Conservation (phyloP, 768 basidiomycete genomes). For the Cyclocybe cylindracea region DNA sequence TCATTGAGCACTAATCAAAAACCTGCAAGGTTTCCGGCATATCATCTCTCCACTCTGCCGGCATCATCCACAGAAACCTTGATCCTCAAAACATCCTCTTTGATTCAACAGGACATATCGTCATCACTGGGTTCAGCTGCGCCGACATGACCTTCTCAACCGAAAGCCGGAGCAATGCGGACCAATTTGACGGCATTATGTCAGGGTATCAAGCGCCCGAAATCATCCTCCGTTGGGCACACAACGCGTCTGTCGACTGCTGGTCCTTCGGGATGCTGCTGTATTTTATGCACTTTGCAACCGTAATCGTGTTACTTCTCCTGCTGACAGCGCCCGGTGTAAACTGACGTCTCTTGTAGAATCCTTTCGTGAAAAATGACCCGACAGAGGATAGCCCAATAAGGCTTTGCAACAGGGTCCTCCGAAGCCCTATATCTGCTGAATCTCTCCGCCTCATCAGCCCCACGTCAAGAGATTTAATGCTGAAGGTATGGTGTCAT, state of each 20-base stretch:
- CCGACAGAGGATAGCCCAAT: constrained; percentile 19
- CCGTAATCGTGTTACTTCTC: constrained; percentile 26
- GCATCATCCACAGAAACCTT: constrained; percentile 49
- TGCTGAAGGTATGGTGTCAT: constrained; percentile 39
- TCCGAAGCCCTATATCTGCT: constrained; percentile 30
- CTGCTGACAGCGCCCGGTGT: background rate
- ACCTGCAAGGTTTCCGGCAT: constrained; percentile 40
- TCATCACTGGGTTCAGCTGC: constrained; percentile 7
- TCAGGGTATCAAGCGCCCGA: constrained; percentile 51
- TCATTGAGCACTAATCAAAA: background rate
- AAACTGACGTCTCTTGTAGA: constrained; percentile 25
- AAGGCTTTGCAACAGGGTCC: constrained; percentile 32
- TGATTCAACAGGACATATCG: constrained; percentile 1
- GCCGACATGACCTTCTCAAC: constrained; percentile 5
- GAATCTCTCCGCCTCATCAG: constrained; percentile 26
- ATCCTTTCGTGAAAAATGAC: constrained; percentile 35
- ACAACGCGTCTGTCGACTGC: constrained; percentile 53
- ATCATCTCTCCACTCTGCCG: constrained; percentile 40
- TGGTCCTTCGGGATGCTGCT: constrained; percentile 61
- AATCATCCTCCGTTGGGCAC: constrained; percentile 53
- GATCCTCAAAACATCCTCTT: constrained; percentile 31
- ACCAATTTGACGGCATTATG: background rate
- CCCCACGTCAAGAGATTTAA: constrained; percentile 41
- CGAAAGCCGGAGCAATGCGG: background rate
- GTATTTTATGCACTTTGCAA: constrained; percentile 49